A percentile compares a stretch with the other conserved stretches of the same genome.
Conservation (phyloP, 2,329 filamentous ascomycete genomes). For the Rutstroemia sp. region DNA sequence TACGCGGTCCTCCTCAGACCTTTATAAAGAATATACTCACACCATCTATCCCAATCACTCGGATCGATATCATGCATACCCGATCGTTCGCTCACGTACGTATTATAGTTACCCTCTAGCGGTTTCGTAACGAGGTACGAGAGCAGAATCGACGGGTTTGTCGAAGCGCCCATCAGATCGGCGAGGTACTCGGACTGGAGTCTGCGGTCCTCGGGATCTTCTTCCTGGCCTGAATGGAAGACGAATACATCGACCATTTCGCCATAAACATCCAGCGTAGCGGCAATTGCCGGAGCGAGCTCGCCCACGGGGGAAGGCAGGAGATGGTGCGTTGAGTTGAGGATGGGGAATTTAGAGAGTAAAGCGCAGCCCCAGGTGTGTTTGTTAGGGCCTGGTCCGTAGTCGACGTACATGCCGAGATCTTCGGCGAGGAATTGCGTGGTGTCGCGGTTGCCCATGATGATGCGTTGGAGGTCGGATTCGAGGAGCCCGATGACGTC, state of each 20-base stretch:
- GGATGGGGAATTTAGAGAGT: conserved; percentile 92
- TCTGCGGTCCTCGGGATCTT: conserved; percentile 85
- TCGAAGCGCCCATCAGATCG: conserved; percentile 76
- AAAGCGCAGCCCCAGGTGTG: conserved; percentile 95
- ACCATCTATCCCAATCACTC: conserved; percentile 94
- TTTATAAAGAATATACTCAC: conserved; percentile 97
- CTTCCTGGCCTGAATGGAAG: conserved; percentile 97
- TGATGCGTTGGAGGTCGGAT: conserved; percentile 90
- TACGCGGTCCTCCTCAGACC: conserved; percentile 79
- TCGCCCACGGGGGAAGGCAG: conserved; percentile 91
- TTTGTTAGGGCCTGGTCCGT: conserved; percentile 94
- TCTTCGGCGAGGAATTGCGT: conserved; percentile 95
- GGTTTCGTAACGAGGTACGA: conserved; percentile 91
- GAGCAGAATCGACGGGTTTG: conserved; percentile 75
- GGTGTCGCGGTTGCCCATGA: conserved; percentile 97
- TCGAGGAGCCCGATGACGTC: conserved; percentile 95
- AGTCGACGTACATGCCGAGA: conserved; percentile 97
- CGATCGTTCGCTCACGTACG: conserved; percentile 76
- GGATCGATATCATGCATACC: conserved; percentile 95
- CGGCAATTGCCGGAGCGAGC: conserved; percentile 90
- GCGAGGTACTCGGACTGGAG: conserved; percentile 82
- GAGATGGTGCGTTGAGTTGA: conserved; percentile 94
- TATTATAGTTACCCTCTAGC: conserved; percentile 91
- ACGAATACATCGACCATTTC: conserved; percentile 89
- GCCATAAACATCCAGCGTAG: conserved; percentile 91